Evolutionary conservation across 2,329 filamentous ascomycete species (phyloP), one percentile per base, ranked within the genome.

Genomic region (Ophiostoma ulmi): DNA sequence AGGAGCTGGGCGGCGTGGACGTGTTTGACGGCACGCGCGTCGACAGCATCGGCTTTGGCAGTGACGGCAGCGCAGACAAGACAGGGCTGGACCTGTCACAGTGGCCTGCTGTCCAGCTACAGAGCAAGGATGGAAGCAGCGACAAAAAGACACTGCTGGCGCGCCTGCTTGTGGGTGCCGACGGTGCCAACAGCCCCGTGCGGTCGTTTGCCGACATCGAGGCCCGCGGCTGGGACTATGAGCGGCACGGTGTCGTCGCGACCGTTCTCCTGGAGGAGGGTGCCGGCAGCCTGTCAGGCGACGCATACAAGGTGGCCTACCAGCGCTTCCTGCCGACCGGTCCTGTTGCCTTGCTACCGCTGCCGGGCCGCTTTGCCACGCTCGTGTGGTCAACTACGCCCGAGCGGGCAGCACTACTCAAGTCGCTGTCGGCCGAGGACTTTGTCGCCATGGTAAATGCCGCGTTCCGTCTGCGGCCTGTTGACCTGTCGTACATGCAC

Each of bases 341-440:
- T 0, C 95, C 95, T 0, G 88, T 98, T 69, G 95, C 95, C 22
- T 89, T 98, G 81, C 87, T 99, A 1, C 95, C 95, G 1, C 83
- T 99, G 10, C 95, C 95, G 0, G 91, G 91, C 26, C 91, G 91
- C 74, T 86, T 88, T 78, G 90, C 94, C 5, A 94, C 93, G 0
- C 84, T 99, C 5, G 95, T 99, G 22, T 99, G 95, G 95, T 96
- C 93, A 6, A 98, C 94, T 1, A 95, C 92, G 0, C 90, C 93
- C 0, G 84, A 88, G 70, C 89, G 92, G 72, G 95, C 94, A 0
- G 85, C 91, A 0, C 84, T 90, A 70, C 84, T 99, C 58, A 97
- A 97, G 82, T 86, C 86, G 52, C 84, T 99, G 5, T 82, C 88
- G 0, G 79, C 88, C 0, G 82, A 83, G 67, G 91, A 97, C 77